A percentile compares a stretch with the other conserved stretches of the same genome.
Conservation (phyloP, 1,284 basidiomycete species). For the Cryptococcus sp. region DNA sequence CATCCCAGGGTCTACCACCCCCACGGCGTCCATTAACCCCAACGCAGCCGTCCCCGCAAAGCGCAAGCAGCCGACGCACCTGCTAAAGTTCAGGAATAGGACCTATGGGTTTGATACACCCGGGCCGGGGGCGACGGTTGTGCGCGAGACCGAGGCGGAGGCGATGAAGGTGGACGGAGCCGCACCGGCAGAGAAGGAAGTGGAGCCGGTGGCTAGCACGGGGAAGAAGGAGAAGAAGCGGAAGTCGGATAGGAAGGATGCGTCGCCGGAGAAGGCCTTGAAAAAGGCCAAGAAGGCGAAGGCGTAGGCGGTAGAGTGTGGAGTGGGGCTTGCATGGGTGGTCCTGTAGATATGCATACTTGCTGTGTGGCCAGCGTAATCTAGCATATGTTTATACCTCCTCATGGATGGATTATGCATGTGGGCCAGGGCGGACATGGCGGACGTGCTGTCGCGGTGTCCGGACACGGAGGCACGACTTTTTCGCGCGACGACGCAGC, state of each 20-base stretch:
- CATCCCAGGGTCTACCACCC: slow-evolving; percentile 3
- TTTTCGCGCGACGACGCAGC: too few species aligned
- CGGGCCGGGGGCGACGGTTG: slow-evolving; percentile 22
- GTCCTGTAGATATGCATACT: too few species aligned
- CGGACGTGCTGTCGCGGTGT: too few species aligned
- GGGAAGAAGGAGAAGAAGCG: slow-evolving; percentile 20
- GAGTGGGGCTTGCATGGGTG: too few species aligned
- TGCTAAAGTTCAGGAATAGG: slow-evolving; percentile 44
- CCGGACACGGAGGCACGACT: too few species aligned
- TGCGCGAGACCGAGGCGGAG: neutral
- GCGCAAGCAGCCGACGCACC: slow-evolving; percentile 34
- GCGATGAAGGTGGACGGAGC: neutral
- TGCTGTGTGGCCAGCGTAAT: too few species aligned
- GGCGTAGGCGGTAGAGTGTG: slow-evolving; percentile 7
- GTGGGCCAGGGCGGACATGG: too few species aligned
- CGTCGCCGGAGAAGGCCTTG: slow-evolving; percentile 20
- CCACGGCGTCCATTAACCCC: slow-evolving; percentile 1
- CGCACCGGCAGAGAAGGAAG: neutral
- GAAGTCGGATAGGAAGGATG: slow-evolving; percentile 15
- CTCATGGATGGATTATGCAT: too few species aligned
- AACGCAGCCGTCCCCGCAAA: slow-evolving; percentile 19
- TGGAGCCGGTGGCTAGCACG: neutral
- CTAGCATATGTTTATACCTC: too few species aligned
- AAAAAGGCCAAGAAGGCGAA: slow-evolving; percentile 37
- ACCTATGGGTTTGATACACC: slow-evolving; percentile 38